Conservation (phyloP, 306 rosid species). For the Fragaria vesca region DNA sequence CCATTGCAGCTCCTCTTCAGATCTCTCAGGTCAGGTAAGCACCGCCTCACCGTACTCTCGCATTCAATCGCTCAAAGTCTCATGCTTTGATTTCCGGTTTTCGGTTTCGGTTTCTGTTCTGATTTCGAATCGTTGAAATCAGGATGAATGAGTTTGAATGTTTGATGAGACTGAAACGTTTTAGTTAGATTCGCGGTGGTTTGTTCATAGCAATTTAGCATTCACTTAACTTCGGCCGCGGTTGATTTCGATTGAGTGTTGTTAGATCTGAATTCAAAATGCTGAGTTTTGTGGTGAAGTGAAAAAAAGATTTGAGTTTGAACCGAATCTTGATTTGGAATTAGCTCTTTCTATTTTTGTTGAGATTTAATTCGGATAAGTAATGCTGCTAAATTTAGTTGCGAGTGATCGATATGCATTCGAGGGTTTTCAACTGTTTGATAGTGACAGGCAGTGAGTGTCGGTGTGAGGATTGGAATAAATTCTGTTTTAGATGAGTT, state of each 20-base stretch:
- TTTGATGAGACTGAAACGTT: too few relatives aligned
- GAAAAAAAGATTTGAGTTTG: background rate
- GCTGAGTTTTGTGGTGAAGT: background rate
- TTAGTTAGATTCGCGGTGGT: background rate
- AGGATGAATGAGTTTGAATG: too few relatives aligned
- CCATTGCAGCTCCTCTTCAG: background rate
- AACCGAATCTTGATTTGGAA: slow-evolving; percentile 3
- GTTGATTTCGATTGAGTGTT: background rate
- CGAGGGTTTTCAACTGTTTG: background rate
- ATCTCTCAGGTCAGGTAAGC: slow-evolving; percentile 5
- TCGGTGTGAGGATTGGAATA: slow-evolving; percentile 9
- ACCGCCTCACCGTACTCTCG: background rate
- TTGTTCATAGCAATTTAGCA: background rate
- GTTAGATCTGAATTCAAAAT: slow-evolving; percentile 26
- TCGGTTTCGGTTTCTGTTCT: background rate
- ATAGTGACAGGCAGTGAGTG: background rate
- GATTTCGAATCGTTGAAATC: background rate
- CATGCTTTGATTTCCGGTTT: background rate
- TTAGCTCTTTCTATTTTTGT: background rate
- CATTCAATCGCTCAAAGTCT: background rate
- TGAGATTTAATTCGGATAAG: background rate
- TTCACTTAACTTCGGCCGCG: background rate
- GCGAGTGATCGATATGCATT: background rate
- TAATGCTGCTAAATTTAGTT: background rate
- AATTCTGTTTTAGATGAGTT: background rate